Percentiles rank a stretch among this genome's conserved stretches.
phyloP scores from a whole-genome alignment of 2,329 filamentous ascomycete species.

The Monosporascus sp. region DNA sequence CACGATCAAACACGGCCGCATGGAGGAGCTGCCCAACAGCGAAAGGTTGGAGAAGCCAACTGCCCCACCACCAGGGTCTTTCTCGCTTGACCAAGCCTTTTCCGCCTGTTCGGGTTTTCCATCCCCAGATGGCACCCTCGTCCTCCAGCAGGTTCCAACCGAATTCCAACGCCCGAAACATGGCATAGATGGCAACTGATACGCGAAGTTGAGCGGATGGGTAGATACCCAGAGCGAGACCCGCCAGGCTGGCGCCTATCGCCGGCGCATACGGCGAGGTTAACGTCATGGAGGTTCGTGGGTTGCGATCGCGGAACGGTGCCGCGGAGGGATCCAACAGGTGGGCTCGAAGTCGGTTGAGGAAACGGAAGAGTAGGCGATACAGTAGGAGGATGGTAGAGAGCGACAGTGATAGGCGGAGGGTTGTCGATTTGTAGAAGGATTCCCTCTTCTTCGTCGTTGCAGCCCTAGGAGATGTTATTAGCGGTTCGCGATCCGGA shows the following conservation, averaged over 20 bases:
- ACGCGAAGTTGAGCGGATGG: slow-evolving; percentile 59
- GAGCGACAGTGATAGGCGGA: slow-evolving; percentile 76
- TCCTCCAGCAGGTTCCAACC: slow-evolving; percentile 78
- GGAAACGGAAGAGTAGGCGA: slow-evolving; percentile 84
- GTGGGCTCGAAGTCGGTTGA: slow-evolving; percentile 70
- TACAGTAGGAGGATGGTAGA: slow-evolving; percentile 85
- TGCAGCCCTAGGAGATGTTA: slow-evolving; percentile 12
- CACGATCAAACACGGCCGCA: slow-evolving; percentile 70
- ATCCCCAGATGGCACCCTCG: slow-evolving; percentile 62
- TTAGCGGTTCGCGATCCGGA: slow-evolving; percentile 9
- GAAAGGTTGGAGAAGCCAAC: slow-evolving; percentile 74
- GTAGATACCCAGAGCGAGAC: slow-evolving; percentile 73
- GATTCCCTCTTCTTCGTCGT: slow-evolving; percentile 40
- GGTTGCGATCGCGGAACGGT: slow-evolving; percentile 79
- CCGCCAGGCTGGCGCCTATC: slow-evolving; percentile 83
- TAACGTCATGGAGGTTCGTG: slow-evolving; percentile 65
- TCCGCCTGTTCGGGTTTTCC: slow-evolving; percentile 31
- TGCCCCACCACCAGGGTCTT: slow-evolving; percentile 77
- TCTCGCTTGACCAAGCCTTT: slow-evolving; percentile 54
- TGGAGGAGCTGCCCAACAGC: slow-evolving; percentile 73
- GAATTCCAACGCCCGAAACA: slow-evolving; percentile 80
- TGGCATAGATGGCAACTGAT: slow-evolving; percentile 74
- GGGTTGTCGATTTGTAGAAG: slow-evolving; percentile 60
- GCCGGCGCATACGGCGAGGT: slow-evolving; percentile 83
- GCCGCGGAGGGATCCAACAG: slow-evolving; percentile 74